Evolutionary conservation across 1,139 yeast genomes (phyloP).

Genomic region (Wickerhamomyces sp.): DNA sequence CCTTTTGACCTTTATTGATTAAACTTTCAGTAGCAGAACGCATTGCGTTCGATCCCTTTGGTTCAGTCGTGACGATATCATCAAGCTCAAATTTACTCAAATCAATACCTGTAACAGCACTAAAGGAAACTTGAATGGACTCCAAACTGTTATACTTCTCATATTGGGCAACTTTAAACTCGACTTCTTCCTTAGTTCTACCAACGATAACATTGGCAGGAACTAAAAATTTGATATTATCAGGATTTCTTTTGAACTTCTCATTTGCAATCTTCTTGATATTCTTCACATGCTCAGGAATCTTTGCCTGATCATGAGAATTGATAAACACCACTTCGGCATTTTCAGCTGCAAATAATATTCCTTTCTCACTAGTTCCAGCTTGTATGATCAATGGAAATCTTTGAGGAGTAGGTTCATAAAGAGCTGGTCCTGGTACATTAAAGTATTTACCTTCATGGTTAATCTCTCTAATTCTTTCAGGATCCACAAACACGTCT

Average conservation of each 20-base stretch:
- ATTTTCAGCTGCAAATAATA: slow-evolving; percentile 37
- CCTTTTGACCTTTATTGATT: slow-evolving; percentile 1
- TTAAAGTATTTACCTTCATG: slow-evolving; percentile 32
- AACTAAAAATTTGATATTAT: slow-evolving; percentile 24
- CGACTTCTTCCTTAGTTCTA: slow-evolving; percentile 27
- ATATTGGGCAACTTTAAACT: slow-evolving; percentile 19
- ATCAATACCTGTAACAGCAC: slow-evolving; percentile 30
- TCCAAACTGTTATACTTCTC: slow-evolving; percentile 22
- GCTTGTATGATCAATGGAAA: slow-evolving; percentile 39
- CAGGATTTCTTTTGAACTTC: slow-evolving; percentile 20
- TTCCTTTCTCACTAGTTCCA: slow-evolving; percentile 37
- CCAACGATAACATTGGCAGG: slow-evolving; percentile 23
- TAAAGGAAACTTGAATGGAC: slow-evolving; percentile 27
- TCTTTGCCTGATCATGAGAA: slow-evolving; percentile 22
- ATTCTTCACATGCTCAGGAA: slow-evolving; percentile 16
- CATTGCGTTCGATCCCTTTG: neutral
- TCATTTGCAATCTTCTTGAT: slow-evolving; percentile 22
- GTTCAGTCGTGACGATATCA: slow-evolving; percentile 22
- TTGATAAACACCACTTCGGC: slow-evolving; percentile 33
- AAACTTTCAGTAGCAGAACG: neutral
- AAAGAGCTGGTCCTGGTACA: slow-evolving; percentile 36
- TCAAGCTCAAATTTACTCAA: slow-evolving; percentile 22
- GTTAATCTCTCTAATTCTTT: slow-evolving; percentile 32
- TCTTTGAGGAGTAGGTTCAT: slow-evolving; percentile 38
- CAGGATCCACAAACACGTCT: slow-evolving; percentile 33